Evolutionary conservation across 2,329 filamentous ascomycete genomes (phyloP), one percentile per base, ranked within the genome.

Genomic region (Clarireedia monteithiana): DNA sequence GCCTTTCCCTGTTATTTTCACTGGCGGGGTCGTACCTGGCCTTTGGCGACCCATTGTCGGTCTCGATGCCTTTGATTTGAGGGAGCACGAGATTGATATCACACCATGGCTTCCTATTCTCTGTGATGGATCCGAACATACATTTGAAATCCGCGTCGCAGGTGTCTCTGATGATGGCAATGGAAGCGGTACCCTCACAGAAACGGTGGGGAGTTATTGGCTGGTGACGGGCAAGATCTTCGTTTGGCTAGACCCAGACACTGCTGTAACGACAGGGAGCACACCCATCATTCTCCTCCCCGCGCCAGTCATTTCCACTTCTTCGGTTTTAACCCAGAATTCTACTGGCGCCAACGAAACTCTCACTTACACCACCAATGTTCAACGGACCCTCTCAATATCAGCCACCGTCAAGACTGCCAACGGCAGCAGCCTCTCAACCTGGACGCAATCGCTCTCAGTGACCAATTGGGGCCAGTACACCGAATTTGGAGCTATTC

Each of bases 1-100:
- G 88, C 90, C 89, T 1, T 92, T 88, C 64, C 88, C 89, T 0
- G 78, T 90, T 17, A 85, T 95, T 49, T 92, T 91, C 64, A 91
- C 89, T 0, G 89, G 90, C 2, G 89, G 89, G 1, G 77, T 95
- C 5, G 84, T 86, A 1, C 88, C 88, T 4, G 82, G 83, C 1
- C 77, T 94, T 40, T 90, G 91, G 79, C 77, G 88, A 6, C 89
- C 89, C 0, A 78, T 94, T 53, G 89, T 88, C 2, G 88, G 88
- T 1, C 82, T 88, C 20, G 84, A 94, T 64, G 83, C 88, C 0
- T 94, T 90, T 67, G 88, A 94, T 66, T 74, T 95, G 24, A 76
- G 80, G 46, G 88, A 94, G 67, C 83, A 89, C 60, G 86, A 94
- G 67, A 88, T 95, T 59, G 89, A 95, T 65, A 83, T 95, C 48